These are phyloP conservation scores for Gossypium davidsonii DNA, from an alignment of 441 rosid genomes.

Conservation along the genomic window DNA sequence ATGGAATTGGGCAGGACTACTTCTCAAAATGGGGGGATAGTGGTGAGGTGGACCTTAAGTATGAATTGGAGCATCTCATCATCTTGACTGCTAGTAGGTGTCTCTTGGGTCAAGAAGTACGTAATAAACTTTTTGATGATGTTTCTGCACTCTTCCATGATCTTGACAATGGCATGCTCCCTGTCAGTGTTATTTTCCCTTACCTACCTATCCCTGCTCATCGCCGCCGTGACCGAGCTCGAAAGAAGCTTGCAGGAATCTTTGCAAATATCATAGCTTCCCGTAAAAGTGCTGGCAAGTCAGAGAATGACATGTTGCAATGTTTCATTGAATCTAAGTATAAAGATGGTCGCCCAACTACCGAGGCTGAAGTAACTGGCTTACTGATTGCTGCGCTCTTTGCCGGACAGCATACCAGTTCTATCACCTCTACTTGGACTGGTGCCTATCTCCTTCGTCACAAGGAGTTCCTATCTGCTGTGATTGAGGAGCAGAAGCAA, in stretches of 20 bases:
- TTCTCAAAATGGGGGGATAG: slow-evolving; percentile 95
- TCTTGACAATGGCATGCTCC: slow-evolving; percentile 97
- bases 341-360: slow-evolving; percentile 85
- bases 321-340: slow-evolving; percentile 97
- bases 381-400: slow-evolving; percentile 96
- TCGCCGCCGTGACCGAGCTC: slow-evolving; percentile 82
- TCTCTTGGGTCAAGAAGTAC: slow-evolving; percentile 86
- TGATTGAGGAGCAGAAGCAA: slow-evolving; percentile 69
- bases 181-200: slow-evolving; percentile 90
- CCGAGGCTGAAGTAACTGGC: slow-evolving; percentile 86
- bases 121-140: slow-evolving; percentile 90
- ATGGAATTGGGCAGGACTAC: slow-evolving; percentile 53
- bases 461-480: slow-evolving; percentile 56
- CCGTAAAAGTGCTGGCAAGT: slow-evolving; percentile 57
- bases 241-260: slow-evolving; percentile 71
- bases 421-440: slow-evolving; percentile 96
- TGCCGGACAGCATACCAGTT: slow-evolving; percentile 99
- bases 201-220: slow-evolving; percentile 95
- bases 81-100: slow-evolving; percentile 99
- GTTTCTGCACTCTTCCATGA: slow-evolving; percentile 94
- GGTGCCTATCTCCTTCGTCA: slow-evolving; percentile 78
- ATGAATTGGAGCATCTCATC: slow-evolving; percentile 88
- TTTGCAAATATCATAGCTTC: slow-evolving; percentile 72
- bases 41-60: slow-evolving; percentile 88
- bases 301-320: slow-evolving; percentile 94